These are phyloP conservation scores for Diplodia scrobiculata DNA, from an alignment of 2,329 filamentous ascomycete genomes.

Conservation along the genomic window DNA sequence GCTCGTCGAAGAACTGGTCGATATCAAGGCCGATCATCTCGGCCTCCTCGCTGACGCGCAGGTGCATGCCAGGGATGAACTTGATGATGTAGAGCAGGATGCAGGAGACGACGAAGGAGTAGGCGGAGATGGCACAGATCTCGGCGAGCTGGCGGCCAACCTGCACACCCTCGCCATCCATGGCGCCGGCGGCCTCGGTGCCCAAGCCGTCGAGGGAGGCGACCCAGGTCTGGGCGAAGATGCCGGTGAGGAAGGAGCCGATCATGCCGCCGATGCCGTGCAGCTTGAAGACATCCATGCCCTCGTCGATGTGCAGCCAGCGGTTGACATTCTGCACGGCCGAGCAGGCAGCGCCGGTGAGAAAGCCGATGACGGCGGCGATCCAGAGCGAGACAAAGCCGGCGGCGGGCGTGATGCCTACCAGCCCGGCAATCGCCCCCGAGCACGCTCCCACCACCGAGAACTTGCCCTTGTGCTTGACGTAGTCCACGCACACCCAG, in stretches of 20 bases:
- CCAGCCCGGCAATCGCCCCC: constrained; percentile 61
- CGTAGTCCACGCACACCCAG: constrained; percentile 58
- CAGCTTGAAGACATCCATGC: constrained; percentile 63
- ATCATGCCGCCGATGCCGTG: constrained; percentile 61
- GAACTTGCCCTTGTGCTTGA: constrained; percentile 56
- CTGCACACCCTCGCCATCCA: constrained; percentile 60
- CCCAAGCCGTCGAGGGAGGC: constrained; percentile 55
- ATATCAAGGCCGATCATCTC: constrained; percentile 59
- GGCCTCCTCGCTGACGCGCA: constrained; percentile 58
- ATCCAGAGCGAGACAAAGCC: constrained; percentile 58
- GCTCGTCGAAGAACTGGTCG: constrained; percentile 60
- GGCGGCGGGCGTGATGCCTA: constrained; percentile 62
- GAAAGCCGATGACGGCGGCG: constrained; percentile 59
- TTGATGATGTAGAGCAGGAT: constrained; percentile 57
- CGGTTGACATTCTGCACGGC: constrained; percentile 55
- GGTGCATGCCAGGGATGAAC: constrained; percentile 57
- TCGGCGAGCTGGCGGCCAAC: constrained; percentile 60
- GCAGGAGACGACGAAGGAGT: constrained; percentile 57
- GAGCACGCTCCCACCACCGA: constrained; percentile 60
- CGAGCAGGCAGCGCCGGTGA: constrained; percentile 57
- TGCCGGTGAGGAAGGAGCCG: constrained; percentile 57
- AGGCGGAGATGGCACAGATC: constrained; percentile 56
- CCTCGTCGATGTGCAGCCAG: constrained; percentile 59
- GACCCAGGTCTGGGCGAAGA: constrained; percentile 57
- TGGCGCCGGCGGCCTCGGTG: constrained; percentile 51